A percentile compares a stretch with the other conserved stretches of the same genome.
Evolutionary conservation across 225 moss, liverwort and hornwort species (phyloP).

Genomic region (Bryum argenteum): DNA sequence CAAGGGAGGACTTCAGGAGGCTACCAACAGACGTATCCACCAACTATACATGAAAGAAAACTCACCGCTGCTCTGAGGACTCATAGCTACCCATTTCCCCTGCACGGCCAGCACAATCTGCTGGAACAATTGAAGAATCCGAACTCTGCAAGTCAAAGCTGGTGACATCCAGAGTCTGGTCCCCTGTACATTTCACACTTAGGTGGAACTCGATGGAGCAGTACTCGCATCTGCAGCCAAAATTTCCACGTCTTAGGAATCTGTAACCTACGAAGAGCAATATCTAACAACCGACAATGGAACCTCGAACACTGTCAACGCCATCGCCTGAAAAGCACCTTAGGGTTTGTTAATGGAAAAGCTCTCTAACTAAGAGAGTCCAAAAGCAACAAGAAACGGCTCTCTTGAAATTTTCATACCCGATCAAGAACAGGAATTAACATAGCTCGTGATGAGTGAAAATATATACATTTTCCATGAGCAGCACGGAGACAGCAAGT

Average conservation of each 20-base stretch:
- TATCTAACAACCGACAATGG: not conserved
- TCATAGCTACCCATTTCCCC: slow-evolving; percentile 70
- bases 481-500: not conserved
- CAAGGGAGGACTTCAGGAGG: slow-evolving; percentile 6
- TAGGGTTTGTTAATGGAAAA: not conserved
- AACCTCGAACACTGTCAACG: not conserved
- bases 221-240: slow-evolving; percentile 71
- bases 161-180: slow-evolving; percentile 88
- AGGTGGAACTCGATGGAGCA: slow-evolving; percentile 95
- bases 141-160: slow-evolving; percentile 87
- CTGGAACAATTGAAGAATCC: slow-evolving; percentile 69
- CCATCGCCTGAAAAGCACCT: not conserved
- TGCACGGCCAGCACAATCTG: slow-evolving; percentile 59
- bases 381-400: not conserved
- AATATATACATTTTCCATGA: not conserved
- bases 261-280: not conserved
- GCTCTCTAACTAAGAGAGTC: not conserved
- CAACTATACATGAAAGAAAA: not conserved
- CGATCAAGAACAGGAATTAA: not conserved
- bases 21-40: not conserved
- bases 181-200: slow-evolving; percentile 90
- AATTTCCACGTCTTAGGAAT: slow-evolving; percentile 15
- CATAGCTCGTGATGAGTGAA: not conserved
- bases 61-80: slow-evolving; percentile 71
- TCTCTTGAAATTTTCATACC: not conserved